Percentiles rank a stretch among this genome's conserved stretches.
Conservation (phyloP, 2,329 filamentous ascomycete species). For the Colletotrichum destructivum region DNA sequence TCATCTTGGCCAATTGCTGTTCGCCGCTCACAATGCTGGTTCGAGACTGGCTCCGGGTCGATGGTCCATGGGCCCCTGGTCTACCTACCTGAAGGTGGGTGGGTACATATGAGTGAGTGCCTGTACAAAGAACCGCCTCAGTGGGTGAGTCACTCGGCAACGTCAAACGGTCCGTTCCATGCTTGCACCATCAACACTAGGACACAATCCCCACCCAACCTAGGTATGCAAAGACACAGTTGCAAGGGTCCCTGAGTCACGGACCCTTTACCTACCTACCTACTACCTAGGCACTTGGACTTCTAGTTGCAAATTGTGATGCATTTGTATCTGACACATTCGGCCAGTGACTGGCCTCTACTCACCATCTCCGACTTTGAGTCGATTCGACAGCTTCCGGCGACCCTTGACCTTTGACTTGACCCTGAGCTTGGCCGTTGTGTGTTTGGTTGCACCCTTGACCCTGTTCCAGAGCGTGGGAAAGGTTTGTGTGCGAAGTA, state of each 20-base stretch:
- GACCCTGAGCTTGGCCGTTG: neutral
- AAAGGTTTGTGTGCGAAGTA: neutral
- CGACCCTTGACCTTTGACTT: no score
- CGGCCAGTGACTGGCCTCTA: slow-evolving; percentile 12
- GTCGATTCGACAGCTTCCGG: no score
- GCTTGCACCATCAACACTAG: no score
- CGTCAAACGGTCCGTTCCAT: no score
- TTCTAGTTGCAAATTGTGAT: neutral
- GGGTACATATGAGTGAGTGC: no score
- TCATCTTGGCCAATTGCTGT: no score
- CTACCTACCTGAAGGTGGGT: no score
- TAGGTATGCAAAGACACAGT: no score
- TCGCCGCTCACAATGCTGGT: no score
- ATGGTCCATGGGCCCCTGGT: no score
- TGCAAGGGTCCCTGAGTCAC: neutral
- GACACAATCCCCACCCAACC: neutral
- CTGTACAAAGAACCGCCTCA: no score
- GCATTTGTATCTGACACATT: neutral
- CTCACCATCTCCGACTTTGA: neutral
- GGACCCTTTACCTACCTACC: neutral
- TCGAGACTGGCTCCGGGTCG: no score
- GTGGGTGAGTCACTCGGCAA: slow-evolving; percentile 3
- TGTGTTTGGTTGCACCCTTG: neutral
- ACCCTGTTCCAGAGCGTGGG: neutral
- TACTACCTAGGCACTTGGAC: neutral